Base-by-base conservation (phyloP, 768 basidiomycete genomes). In the Boletus edulis region DNA sequence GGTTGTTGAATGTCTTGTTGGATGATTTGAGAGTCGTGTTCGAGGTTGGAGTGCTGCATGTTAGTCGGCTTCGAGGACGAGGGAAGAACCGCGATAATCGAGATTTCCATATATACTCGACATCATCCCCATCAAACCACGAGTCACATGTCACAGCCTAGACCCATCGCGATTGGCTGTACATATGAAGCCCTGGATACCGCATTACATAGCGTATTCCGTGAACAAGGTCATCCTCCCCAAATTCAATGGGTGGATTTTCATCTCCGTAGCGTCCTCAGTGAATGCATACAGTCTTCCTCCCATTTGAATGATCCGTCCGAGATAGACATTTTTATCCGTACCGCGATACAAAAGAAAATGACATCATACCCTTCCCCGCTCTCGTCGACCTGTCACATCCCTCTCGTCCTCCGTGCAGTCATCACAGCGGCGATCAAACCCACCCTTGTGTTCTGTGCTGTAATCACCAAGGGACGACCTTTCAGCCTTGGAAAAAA, bases 61-160 rank as follows among this genome's bases (percentile, higher is more conserved):
- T 37, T 24, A 2, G 43, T 56, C 46, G 50, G 38, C 42, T 49
- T 57, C 41, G 51, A 46, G 50, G 58, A 49, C 24, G 62, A 57
- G 3, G 69, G 62, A 59, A 44, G 31, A 53, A 50, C 44, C 31
- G 58, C 51, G 68, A 70, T 70, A 70, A 70, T 70, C 68, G 66
- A 64, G 60, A 70, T 72, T 66, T 46, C 70, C 68, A 70, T 70
- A 70, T 68, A 68, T 69, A 69, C 57, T 59, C 56, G 41, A 40
- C 39, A 48, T 35, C 42, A 43, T 42, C 5, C 27, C 9, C 20
- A 24, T 18, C 20, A 34, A 24, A 17, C 24, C 5, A 24, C 31
- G 2, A 4, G 50, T 52, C 51, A 52, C 51, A 29, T 20, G 51
- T 52, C 42, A 20, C 20, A 20, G 20, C 20, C 20, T 20, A 20